Conservation (phyloP, 345 rosid species). For the Rhodomyrtus tomentosa region DNA sequence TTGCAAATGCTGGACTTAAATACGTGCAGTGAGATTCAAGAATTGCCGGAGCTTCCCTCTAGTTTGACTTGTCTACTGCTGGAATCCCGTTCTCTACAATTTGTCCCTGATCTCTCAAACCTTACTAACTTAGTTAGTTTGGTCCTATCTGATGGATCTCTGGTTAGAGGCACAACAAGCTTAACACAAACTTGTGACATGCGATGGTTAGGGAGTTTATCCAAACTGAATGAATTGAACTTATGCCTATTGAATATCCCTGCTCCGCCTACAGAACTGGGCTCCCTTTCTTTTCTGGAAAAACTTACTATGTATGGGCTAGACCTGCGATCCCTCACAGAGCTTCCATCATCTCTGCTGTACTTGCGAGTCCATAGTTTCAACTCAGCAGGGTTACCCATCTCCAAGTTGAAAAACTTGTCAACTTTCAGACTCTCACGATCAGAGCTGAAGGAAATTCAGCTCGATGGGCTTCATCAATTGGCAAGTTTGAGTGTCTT, state of each 20-base stretch:
- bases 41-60: neutral
- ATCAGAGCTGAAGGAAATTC: neutral
- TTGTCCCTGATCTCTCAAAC: neutral
- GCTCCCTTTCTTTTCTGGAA: neutral
- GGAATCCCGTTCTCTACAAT: neutral
- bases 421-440: neutral
- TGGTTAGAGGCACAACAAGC: neutral
- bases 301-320: neutral
- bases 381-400: neutral
- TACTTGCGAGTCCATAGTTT: neutral
- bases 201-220: neutral
- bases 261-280: neutral
- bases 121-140: neutral
- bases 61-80: neutral
- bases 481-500: neutral
- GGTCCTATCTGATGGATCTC: neutral
- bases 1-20: neutral
- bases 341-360: neutral
- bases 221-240: neutral
- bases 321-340: neutral
- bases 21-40: neutral
- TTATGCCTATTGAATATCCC: neutral
- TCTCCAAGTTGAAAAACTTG: neutral
- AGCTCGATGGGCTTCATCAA: neutral
- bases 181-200: neutral